Conservation (phyloP, 352 stramenopile species). For the Phytophthora idaei region DNA sequence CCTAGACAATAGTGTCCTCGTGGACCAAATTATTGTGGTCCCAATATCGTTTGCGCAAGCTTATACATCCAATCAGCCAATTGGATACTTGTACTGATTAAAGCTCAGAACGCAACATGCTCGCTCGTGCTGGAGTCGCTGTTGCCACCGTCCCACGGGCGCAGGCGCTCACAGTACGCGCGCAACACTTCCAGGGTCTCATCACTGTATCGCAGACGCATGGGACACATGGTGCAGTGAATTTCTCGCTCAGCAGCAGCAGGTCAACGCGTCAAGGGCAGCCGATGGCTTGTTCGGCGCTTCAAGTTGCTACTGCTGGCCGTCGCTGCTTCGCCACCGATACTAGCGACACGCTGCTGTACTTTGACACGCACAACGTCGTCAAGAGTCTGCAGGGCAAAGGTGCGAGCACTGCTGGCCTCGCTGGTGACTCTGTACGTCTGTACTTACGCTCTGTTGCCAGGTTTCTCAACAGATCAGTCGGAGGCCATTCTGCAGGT, state of each 20-base stretch:
- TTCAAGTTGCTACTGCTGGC: conserved; percentile 19
- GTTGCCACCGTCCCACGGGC: conserved; percentile 3
- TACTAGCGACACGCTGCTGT: conserved; percentile 27
- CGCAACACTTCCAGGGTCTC: conserved; percentile 10
- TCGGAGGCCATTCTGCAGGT: conserved; percentile 82
- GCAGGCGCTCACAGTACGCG: conserved; percentile 13
- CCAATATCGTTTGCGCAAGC: conserved; percentile 25
- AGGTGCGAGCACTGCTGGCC: conserved; percentile 39
- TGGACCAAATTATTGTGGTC: conserved; percentile 23
- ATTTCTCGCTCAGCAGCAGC: not conserved
- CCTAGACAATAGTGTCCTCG: conserved; percentile 11
- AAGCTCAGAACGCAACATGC: conserved; percentile 28
- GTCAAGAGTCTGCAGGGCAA: conserved; percentile 75
- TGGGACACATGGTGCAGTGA: conserved; percentile 1
- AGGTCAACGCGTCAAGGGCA: conserved; percentile 4
- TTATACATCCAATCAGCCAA: not conserved
- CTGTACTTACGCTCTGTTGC: conserved; percentile 5
- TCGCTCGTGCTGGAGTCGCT: conserved; percentile 10
- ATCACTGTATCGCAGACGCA: not conserved
- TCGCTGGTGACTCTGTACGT: not conserved
- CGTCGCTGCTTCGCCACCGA: conserved; percentile 27
- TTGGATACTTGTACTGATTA: not conserved
- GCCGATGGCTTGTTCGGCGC: not conserved
- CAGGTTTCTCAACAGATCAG: conserved; percentile 74
- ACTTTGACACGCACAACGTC: conserved; percentile 70